Evolutionary conservation across 176 grass and related monocot species (phyloP).

Genomic region (Phragmites australis): DNA sequence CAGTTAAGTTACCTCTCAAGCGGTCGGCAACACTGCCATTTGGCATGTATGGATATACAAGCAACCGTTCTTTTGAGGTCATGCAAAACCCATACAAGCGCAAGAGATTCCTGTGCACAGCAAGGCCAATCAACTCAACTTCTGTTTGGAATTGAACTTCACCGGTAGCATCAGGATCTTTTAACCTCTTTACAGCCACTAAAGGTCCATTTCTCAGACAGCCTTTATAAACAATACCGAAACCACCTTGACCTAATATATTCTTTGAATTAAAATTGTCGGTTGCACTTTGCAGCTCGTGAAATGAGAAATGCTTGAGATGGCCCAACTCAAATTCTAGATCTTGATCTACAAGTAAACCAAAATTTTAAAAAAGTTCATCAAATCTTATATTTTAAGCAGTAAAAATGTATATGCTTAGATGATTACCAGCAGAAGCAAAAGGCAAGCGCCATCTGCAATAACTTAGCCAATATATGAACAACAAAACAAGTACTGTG

Average conservation of each 20-base stretch:
- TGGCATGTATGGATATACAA: conserved; percentile 95
- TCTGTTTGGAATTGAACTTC: conserved; percentile 98
- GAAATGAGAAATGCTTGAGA: conserved; percentile 79
- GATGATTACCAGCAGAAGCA: conserved; percentile 76
- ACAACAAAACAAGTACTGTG: conserved; percentile 53
- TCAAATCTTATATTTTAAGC: not conserved
- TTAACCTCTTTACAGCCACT: conserved; percentile 85
- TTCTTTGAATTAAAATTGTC: conserved; percentile 80
- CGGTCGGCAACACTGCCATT: conserved; percentile 97
- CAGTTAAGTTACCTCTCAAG: conserved; percentile 70
- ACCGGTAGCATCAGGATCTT: conserved; percentile 87
- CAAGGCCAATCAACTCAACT: conserved; percentile 95
- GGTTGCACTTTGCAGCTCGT: conserved; percentile 79
- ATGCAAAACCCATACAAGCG: conserved; percentile 96
- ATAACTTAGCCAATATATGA: conserved; percentile 75
- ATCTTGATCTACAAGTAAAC: conserved; percentile 67
- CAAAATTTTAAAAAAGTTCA: conserved; percentile 13
- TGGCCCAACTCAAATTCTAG: conserved; percentile 92
- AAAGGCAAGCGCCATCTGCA: conserved; percentile 93
- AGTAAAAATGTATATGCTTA: conserved; percentile 26
- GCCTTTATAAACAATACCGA: conserved; percentile 96
- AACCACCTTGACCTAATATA: conserved; percentile 90
- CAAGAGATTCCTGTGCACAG: conserved; percentile 92
- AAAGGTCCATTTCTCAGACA: conserved; percentile 73
- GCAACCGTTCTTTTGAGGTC: conserved; percentile 77